Conservation (phyloP, 1,284 basidiomycete species). For the Rhodotorula sp. region DNA sequence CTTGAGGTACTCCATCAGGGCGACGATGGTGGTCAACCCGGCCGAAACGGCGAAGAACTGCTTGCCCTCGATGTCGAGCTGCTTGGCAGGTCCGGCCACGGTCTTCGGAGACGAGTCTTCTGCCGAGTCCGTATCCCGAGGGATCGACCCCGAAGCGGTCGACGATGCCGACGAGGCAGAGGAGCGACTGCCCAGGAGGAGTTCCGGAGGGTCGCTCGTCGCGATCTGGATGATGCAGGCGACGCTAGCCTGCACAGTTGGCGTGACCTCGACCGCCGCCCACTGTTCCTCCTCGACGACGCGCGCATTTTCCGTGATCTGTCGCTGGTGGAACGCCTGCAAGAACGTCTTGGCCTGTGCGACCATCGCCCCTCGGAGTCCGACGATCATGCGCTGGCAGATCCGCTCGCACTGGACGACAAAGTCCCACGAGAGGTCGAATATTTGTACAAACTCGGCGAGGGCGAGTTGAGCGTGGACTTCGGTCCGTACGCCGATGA, state of each 20-base stretch:
- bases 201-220: constrained; percentile 72
- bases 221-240: constrained; percentile 77
- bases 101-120: constrained; percentile 32
- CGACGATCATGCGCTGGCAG: constrained; percentile 86
- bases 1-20: constrained; percentile 82
- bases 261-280: constrained; percentile 73
- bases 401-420: constrained; percentile 82
- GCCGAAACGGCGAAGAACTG: constrained; percentile 83
- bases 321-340: constrained; percentile 77
- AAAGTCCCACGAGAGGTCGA: constrained; percentile 83
- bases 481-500: constrained; percentile 72
- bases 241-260: constrained; percentile 66
- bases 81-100: constrained; percentile 58
- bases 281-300: constrained; percentile 89
- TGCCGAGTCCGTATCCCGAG: background rate
- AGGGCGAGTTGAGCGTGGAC: constrained; percentile 73
- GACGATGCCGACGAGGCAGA: background rate
- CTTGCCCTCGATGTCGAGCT: constrained; percentile 77
- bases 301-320: constrained; percentile 78
- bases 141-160: background rate
- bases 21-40: constrained; percentile 70
- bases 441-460: constrained; percentile 73
- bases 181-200: constrained; percentile 53
- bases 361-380: constrained; percentile 76
- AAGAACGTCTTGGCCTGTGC: constrained; percentile 86